Evolutionary conservation across 2,329 filamentous ascomycete species (phyloP), one percentile per base, ranked within the genome.

Genomic region (Cryphonectria carpinicola): DNA sequence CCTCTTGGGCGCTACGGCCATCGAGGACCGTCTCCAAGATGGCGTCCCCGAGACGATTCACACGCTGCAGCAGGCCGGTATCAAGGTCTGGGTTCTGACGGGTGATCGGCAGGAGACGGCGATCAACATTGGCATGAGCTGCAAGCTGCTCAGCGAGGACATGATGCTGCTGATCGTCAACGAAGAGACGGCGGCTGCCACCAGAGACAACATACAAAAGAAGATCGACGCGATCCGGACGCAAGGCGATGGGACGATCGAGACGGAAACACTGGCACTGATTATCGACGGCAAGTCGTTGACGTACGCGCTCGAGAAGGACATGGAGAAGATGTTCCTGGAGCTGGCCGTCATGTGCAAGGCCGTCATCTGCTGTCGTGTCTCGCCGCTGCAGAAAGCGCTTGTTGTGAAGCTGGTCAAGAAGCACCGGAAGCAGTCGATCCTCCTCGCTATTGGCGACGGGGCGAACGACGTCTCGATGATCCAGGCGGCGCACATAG

Each of bases 71-170:
- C 93, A 95, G 74, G 96, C 97, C 35, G 95, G 95, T 67, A 98
- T 99, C 85, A 99, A 99, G 82, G 92, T 99, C 69, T 99, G 96
- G 96, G 96, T 99, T 28, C 82, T 99, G 80, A 99, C 96, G 54
- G 96, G 96, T 76, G 96, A 99, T 84, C 90, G 96, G 77, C 97
- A 99, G 82, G 96, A 99, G 82, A 99, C 96, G 39, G 96, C 96
- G 70, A 99, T 99, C 87, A 99, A 99, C 80, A 99, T 99, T 75
- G 96, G 97, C 74, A 99, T 99, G 96, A 98, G 94, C 80, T 99
- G 96, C 83, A 98, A 98, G 83, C 88, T 99, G 65, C 93, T 99
- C 72, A 97, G 94, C 75, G 96, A 99, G 81, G 97, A 99, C 77
- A 99, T 99, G 96, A 97, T 96, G 78, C 87, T 99, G 14, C 84